Conservation (phyloP, 192 early-diverging fungal genomes). For the Backusella circina region DNA sequence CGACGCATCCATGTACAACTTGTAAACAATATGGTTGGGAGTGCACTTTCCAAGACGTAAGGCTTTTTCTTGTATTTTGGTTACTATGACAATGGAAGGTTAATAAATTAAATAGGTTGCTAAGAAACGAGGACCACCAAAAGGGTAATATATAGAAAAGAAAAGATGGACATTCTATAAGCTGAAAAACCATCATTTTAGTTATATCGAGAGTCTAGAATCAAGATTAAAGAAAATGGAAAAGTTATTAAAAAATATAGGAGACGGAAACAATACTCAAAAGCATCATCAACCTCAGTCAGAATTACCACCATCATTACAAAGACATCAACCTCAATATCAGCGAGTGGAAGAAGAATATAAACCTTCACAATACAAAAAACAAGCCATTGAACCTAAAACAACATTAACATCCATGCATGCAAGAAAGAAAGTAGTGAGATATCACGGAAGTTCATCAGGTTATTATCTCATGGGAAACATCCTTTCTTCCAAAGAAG, state of each 20-base stretch:
- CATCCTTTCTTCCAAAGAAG: slow-evolving; percentile 8
- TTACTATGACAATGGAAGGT: background rate
- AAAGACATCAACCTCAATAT: background rate
- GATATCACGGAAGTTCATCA: slow-evolving; percentile 32
- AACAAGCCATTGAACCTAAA: background rate
- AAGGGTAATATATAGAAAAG: slow-evolving; percentile 18
- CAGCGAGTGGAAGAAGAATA: background rate
- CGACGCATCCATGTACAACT: slow-evolving; percentile 20
- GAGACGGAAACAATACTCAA: background rate
- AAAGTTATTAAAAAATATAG: slow-evolving; percentile 12
- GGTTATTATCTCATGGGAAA: slow-evolving; percentile 29
- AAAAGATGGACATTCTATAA: background rate
- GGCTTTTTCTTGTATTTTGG: background rate
- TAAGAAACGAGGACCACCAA: slow-evolving; percentile 32
- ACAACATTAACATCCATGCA: background rate
- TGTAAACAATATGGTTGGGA: slow-evolving; percentile 31
- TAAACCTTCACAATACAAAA: background rate
- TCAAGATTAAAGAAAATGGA: slow-evolving; percentile 29
- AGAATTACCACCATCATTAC: background rate
- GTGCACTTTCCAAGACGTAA: slow-evolving; percentile 34
- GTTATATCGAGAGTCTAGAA: slow-evolving; percentile 34
- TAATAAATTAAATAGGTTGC: background rate
- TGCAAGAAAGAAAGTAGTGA: slow-evolving; percentile 17
- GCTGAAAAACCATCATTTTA: background rate
- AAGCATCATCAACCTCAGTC: background rate